These are phyloP conservation scores for Cydonia oblonga DNA, from an alignment of 331 rosid genomes.

Conservation along the genomic window DNA sequence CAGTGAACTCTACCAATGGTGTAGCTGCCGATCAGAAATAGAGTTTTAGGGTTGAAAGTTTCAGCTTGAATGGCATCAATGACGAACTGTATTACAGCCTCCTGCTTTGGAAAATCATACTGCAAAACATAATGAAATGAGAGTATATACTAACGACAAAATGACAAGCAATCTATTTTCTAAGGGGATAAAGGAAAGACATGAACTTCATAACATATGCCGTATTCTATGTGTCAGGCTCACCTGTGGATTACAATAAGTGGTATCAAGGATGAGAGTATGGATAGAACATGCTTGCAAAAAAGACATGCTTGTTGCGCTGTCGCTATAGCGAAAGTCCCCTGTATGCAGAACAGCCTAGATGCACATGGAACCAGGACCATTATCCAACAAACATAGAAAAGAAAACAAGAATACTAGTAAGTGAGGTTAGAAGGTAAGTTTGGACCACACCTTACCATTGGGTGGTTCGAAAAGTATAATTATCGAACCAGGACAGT, in stretches of 20 bases:
- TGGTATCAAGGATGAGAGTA: constrained; percentile 82
- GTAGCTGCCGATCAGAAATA: constrained; percentile 91
- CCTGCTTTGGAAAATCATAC: constrained; percentile 94
- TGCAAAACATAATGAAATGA: constrained; percentile 36
- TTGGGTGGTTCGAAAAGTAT: constrained; percentile 84
- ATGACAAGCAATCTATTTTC: background rate
- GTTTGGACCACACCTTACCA: constrained; percentile 65
- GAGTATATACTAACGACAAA: background rate
- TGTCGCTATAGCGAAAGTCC: constrained; percentile 77
- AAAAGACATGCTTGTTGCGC: constrained; percentile 38
- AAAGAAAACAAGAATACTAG: background rate
- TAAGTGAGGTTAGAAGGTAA: constrained; percentile 13
- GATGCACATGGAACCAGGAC: constrained; percentile 9
- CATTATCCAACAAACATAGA: constrained; percentile 1
- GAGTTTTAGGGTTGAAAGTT: constrained; percentile 79
- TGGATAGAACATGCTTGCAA: constrained; percentile 41
- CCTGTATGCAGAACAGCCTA: constrained; percentile 90
- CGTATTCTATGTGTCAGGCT: constrained; percentile 15
- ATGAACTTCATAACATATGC: too few relatives aligned
- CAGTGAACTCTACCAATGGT: too few relatives aligned
- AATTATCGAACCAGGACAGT: constrained; percentile 84
- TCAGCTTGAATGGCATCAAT: constrained; percentile 90
- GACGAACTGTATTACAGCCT: constrained; percentile 86
- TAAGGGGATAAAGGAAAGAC: background rate
- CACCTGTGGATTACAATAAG: constrained; percentile 88